Evolutionary conservation across 208 protist species (phyloP), one percentile per base, ranked within the genome.

Genomic region (Naegleria lovaniensis): DNA sequence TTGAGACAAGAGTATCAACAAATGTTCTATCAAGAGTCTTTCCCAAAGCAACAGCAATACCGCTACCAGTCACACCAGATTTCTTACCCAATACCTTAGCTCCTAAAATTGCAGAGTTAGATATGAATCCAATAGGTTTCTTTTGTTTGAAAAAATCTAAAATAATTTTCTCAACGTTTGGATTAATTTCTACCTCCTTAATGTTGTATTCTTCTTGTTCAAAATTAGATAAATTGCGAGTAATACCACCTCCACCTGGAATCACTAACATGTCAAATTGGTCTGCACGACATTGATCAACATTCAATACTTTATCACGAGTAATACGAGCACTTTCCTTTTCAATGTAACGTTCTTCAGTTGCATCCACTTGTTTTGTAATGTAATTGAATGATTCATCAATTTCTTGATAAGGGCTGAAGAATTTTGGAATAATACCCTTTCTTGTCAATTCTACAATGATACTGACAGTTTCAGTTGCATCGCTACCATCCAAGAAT

Each of bases 401-500:
- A 85, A 85, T 85, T 85, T 85, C 79, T 85, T 85, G 13, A 5
- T 25, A 19, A n/a, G 79, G 79, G 6, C 36, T 15, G 19, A 85
- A 85, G 33, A 41, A 85, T 25, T 9, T 85, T 39, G 36, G 11
- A 43, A 39, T 38, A 43, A 85, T 43, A 43, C 79, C 79, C 22
- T 43, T 39, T 85, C 79, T 85, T 85, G 29, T 43, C 36, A 85
- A 85, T 39, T 85, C 13, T n/a, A 85, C 33, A 25, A 22, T 41
- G 11, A 85, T 5, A 85, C 29, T 25, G 40, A 43, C 79, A 4
- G 79, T 43, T 85, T 85, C 79, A 22, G 16, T 9, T 25, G 40
- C 79, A 85, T 85, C 79, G 25, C 38, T 85, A n/a, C 79, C 79
- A 85, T 85, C 79, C 9, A 85, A 15, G 22, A 85, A 85, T 41